Evolutionary conservation across 345 rosid species (phyloP), one percentile per base, ranked within the genome.

Genomic region (Diplotaxis tenuifolia): DNA sequence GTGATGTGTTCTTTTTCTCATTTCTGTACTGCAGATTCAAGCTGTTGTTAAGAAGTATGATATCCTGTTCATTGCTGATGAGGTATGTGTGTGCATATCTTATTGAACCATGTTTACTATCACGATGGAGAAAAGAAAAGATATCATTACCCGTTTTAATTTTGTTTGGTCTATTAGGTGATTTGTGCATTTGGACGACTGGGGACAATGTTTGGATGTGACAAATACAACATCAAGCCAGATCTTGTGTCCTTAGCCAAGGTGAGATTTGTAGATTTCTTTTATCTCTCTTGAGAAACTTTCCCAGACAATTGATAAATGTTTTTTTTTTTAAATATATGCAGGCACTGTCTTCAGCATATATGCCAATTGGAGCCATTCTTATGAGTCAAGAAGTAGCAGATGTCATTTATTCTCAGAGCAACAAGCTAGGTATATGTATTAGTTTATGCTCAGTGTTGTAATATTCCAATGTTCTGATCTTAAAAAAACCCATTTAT

Each of bases 161-260:
- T 73, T 63, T 34, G 7, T 67, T 75, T 62, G 40, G 64, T 34
- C 38, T 66, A 38, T 42, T 74, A 95, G 99, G 99, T 92, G 22
- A 89, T 96, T 19, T 90, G 98, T 83, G 99, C 96, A 62, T 96
- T 92, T 84, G 99, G 99, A 79, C 86, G 99, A 79, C 93, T 96
- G 25, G 99, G 99, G 16, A 85, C 94, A 9, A 90, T 90, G 98
- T 92, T 70, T 82, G 99, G 99, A 3, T 83, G 92, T 79, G 98
- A 92, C 78, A 90, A 87, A 80, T 96, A 85, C 86, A 83, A 84
- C 78, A 89, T 92, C n/a, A 88, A 89, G 72, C 96, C 97, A 50
- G 97, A 89, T 73, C 94, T 92, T 78, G 97, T 92, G 22, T 77
- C 94, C 45, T 19, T 92, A 40, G 99, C 98, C 20, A 92, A 92